Evolutionary conservation across 1,139 yeast genomes (phyloP).

Genomic region (Debaryomyces udenii): DNA sequence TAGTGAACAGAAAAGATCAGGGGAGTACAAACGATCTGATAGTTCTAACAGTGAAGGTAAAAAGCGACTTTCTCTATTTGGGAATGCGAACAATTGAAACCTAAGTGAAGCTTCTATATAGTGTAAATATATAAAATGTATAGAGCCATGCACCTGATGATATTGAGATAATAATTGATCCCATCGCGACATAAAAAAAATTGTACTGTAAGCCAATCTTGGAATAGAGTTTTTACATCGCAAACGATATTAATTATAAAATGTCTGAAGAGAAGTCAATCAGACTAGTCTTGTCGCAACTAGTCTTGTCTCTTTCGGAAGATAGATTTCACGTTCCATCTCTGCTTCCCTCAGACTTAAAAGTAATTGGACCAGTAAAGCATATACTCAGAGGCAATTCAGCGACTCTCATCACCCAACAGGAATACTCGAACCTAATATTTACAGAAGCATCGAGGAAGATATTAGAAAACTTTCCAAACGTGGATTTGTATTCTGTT

Average conservation of each 20-base stretch:
- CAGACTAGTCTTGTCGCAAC: conserved; percentile 27
- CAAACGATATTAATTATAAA: too few relatives aligned
- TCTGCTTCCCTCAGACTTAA: conserved; percentile 15
- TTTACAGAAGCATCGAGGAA: conserved; percentile 16
- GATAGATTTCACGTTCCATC: conserved; percentile 19
- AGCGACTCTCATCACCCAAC: conserved; percentile 22
- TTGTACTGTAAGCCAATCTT: too few relatives aligned
- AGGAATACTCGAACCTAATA: conserved; percentile 19
- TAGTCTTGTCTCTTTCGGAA: conserved; percentile 28
- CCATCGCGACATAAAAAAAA: too few relatives aligned
- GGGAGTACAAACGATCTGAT: conserved; percentile 31
- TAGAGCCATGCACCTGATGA: conserved; percentile 7
- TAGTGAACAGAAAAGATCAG: conserved; percentile 24
- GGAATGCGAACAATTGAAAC: conserved; percentile 15
- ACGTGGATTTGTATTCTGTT: conserved; percentile 21
- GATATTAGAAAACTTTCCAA: conserved; percentile 25
- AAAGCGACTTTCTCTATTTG: conserved; percentile 39
- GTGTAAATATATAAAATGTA: neutral
- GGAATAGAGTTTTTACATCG: too few relatives aligned
- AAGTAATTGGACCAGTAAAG: conserved; percentile 14
- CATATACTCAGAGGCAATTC: conserved; percentile 31
- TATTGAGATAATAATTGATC: too few relatives aligned
- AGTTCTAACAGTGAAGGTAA: conserved; percentile 28
- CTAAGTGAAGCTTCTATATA: too few relatives aligned
- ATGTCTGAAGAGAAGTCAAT: conserved; percentile 11